Base-by-base conservation (phyloP, 345 rosid genomes). In the Linum tenue region DNA sequence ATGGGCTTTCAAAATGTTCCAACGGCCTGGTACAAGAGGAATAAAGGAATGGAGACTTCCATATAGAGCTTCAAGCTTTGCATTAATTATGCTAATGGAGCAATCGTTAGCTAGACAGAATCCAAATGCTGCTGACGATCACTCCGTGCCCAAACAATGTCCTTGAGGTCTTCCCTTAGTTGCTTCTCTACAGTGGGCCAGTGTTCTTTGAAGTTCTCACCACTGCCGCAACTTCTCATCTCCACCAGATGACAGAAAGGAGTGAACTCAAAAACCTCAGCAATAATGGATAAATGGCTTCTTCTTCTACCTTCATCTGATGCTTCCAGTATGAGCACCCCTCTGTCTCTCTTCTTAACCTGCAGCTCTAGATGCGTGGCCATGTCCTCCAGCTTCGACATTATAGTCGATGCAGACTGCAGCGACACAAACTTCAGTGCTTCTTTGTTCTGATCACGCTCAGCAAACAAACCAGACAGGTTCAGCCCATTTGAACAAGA, bases 121-220 rank as follows among this genome's bases (percentile, higher is more conserved):
- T 41, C 56, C 4, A 10, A 4, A 3, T 41, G 67, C 36, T 36
- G 5, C 41, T 42, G 38, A 37, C 16, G 2, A 4, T 41, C 69
- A 42, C 53, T 64, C 75, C 70, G 60, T 9, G 56, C 65, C 70
- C 70, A 66, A 39, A 71, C 70, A 42, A 71, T 71, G 70, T 66
- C 75, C 66, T 66, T 66, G 5, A 71, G 63, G 36, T 65, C 75
- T 15, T 65, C 70, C 38, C 70, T 71, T 4, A 71, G 5, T 12
- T 64, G 43, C 7, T 71, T 14, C 10, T 71, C 66, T 43, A 71
- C 1, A 22, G 55, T 55, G 22, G 41, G 62, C 62, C 17, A 42
- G 11, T 65, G 60, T 55, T 61, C 69, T 17, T 59, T 61, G 1
- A 70, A 59, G 17, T 65, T 22, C 31, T 22, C 75, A 3, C 66